Conservation (phyloP, 805 yeast genomes). For the Sugiyamaella floridensis region DNA sequence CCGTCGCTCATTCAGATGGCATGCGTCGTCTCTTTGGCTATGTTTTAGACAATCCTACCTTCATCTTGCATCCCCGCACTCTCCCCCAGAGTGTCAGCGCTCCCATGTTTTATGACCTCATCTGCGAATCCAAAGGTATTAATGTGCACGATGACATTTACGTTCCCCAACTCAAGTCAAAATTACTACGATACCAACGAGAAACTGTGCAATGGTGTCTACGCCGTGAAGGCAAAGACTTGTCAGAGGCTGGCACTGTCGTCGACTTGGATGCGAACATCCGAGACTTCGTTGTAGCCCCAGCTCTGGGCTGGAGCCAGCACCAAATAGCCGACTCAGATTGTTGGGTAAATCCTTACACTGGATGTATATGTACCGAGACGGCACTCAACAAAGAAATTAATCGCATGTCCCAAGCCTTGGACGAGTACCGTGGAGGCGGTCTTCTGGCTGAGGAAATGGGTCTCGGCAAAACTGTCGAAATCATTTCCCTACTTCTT, state of each 20-base stretch:
- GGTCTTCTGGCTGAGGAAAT: slow-evolving; percentile 89
- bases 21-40: slow-evolving; percentile 9
- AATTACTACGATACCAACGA: slow-evolving; percentile 29
- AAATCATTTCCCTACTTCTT: slow-evolving; percentile 58
- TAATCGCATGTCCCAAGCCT: slow-evolving; percentile 1
- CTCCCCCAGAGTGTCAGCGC: slow-evolving; percentile 8
- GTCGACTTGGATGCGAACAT: slow-evolving; percentile 18
- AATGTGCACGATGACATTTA: slow-evolving; percentile 2
- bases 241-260: slow-evolving; percentile 11
- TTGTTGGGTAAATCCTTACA: slow-evolving; percentile 27
- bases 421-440: slow-evolving; percentile 34
- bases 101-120: slow-evolving; percentile 10
- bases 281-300: slow-evolving; percentile 18
- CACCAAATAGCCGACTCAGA: slow-evolving; percentile 9
- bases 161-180: slow-evolving; percentile 8
- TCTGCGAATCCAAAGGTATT: slow-evolving; percentile 8
- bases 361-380: slow-evolving; percentile 14
- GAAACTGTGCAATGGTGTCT: slow-evolving; percentile 34
- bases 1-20: slow-evolving; percentile 3
- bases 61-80: not conserved
- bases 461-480: slow-evolving; percentile 96
- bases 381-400: slow-evolving; percentile 3
- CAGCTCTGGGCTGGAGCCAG: slow-evolving; percentile 25
- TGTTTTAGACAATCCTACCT: slow-evolving; percentile 7
- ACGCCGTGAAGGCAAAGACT: slow-evolving; percentile 30